Percentiles rank a stretch among this genome's conserved stretches.
phyloP scores from a whole-genome alignment of 345 rosid species.

The Murraya koenigii region DNA sequence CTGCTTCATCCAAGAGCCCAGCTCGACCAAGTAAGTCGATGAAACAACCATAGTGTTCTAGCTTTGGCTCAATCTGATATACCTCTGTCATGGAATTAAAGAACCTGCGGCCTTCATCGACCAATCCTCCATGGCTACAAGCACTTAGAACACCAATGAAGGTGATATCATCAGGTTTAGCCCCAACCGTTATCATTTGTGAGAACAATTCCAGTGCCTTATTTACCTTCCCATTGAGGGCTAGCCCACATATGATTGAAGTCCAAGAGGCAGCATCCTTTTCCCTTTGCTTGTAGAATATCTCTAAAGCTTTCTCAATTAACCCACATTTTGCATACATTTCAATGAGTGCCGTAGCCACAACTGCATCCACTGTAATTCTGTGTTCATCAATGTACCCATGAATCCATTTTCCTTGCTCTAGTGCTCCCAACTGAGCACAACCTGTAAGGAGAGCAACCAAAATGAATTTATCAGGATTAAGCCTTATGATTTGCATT shows the following conservation, averaged over 20 bases:
- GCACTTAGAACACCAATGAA: constrained; percentile 30
- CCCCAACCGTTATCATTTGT: neutral
- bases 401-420: constrained; percentile 42
- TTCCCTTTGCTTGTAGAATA: constrained; percentile 1
- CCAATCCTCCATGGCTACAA: constrained; percentile 38
- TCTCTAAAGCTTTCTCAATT: constrained; percentile 21
- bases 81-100: constrained; percentile 25
- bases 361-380: constrained; percentile 27
- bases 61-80: constrained; percentile 25
- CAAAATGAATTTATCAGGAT: constrained; percentile 3
- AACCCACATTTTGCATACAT: constrained; percentile 39
- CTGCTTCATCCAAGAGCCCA: constrained; percentile 34
- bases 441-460: constrained; percentile 33
- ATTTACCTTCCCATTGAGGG: constrained; percentile 2
- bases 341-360: constrained; percentile 34
- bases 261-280: constrained; percentile 7
- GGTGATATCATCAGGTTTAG: constrained; percentile 8
- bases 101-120: constrained; percentile 27
- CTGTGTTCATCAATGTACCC: constrained; percentile 21
- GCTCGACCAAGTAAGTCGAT: constrained; percentile 42
- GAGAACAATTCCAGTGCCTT: constrained; percentile 8
- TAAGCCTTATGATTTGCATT: neutral
- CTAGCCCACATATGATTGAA: constrained; percentile 5
- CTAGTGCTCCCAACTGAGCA: constrained; percentile 37
- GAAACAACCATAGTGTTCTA: constrained; percentile 37